Percentiles rank a stretch among this genome's conserved stretches.
Conservation (phyloP, 306 rosid genomes). For the Trifolium dubium region DNA sequence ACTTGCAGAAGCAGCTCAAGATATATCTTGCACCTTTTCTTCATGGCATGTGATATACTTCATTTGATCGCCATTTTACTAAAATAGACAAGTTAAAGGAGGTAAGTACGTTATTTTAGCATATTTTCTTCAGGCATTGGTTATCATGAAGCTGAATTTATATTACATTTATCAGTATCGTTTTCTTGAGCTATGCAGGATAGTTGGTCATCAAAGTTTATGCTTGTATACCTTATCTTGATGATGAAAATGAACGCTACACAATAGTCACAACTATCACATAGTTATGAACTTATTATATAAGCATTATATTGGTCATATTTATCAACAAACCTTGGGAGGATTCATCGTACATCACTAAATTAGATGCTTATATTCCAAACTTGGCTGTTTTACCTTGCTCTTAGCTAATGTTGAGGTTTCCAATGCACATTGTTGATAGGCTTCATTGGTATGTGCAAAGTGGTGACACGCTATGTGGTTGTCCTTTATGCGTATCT, state of each 20-base stretch:
- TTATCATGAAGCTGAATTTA: neutral
- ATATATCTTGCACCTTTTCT: slow-evolving; percentile 70
- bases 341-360: slow-evolving; percentile 6
- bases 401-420: slow-evolving; percentile 33
- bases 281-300: neutral
- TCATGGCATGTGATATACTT: slow-evolving; percentile 66
- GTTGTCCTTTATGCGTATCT: slow-evolving; percentile 19
- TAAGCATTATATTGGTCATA: slow-evolving; percentile 3
- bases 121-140: slow-evolving; percentile 21
- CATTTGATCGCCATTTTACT: slow-evolving; percentile 84
- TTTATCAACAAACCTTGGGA: neutral
- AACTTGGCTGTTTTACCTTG: too few relatives aligned
- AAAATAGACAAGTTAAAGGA: slow-evolving; percentile 60
- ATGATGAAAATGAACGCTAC: neutral
- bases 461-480: slow-evolving; percentile 63
- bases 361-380: slow-evolving; percentile 4
- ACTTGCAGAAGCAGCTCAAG: slow-evolving; percentile 57
- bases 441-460: slow-evolving; percentile 71
- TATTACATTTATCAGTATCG: neutral
- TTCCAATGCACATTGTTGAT: slow-evolving; percentile 57
- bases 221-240: neutral
- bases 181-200: slow-evolving; percentile 18
- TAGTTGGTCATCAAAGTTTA: slow-evolving; percentile 24
- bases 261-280: neutral
- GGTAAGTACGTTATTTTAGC: slow-evolving; percentile 48